These are phyloP conservation scores for Euphorbia celastroides DNA, from an alignment of 441 rosid species.

Conservation along the genomic window DNA sequence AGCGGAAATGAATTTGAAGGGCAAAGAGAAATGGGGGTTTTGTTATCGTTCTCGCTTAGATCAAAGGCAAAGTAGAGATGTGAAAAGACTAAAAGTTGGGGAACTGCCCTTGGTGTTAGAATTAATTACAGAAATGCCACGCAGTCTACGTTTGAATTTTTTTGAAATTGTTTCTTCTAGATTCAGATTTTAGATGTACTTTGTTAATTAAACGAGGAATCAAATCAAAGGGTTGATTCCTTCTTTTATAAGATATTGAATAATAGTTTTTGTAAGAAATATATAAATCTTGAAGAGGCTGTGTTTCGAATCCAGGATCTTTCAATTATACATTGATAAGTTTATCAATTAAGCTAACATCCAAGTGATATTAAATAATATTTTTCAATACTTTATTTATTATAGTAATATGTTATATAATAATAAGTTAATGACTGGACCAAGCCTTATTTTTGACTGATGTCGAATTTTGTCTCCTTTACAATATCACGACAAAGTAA, in stretches of 20 bases:
- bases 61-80: slow-evolving; percentile 20
- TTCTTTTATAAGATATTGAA: slow-evolving; percentile 3
- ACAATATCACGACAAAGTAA: neutral
- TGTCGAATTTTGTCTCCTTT: neutral
- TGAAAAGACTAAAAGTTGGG: neutral
- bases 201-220: neutral
- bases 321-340: no score
- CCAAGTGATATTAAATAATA: no score
- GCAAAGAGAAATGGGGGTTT: neutral
- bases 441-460: neutral
- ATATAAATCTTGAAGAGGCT: no score
- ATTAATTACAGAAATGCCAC: slow-evolving; percentile 39
- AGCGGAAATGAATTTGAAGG: slow-evolving; percentile 14
- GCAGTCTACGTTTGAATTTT: slow-evolving; percentile 17
- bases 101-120: slow-evolving; percentile 25
- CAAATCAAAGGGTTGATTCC: neutral
- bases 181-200: neutral
- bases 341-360: no score
- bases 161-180: neutral
- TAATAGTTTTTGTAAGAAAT: no score
- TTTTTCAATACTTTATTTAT: no score
- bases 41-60: neutral
- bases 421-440: neutral
- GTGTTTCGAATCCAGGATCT: neutral
- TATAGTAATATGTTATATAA: no score